Evolutionary conservation across 2,329 filamentous ascomycete genomes (phyloP), one percentile per base, ranked within the genome.

Genomic region (Alternaria triticina): DNA sequence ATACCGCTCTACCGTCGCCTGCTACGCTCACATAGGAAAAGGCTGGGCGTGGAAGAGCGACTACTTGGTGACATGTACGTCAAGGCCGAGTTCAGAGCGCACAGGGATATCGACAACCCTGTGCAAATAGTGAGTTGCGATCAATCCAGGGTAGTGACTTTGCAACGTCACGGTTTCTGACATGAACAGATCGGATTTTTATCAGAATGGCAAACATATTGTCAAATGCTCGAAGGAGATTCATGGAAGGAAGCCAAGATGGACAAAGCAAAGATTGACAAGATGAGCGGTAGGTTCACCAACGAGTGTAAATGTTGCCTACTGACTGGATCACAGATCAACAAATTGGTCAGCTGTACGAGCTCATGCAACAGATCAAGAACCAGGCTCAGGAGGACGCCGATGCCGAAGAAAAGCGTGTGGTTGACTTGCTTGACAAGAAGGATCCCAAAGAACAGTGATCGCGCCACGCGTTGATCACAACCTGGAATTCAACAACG

Each of bases 191-290:
- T 98, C 73, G 96, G 95, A 2, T 99, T 99, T 80, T 85, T 99
- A 71, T 95, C 92, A 0, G 94, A 98, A 80, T 99, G 95, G 95
- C 96, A 99, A 80, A 83, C 93, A 56, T 99, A 98, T 77, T 94
- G 94, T 2, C 95, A 99, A 78, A 90, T 93, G 77, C 83, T 99
- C 15, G 95, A 98, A 76, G 95, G 94, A 0, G 91, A 97, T 57
- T 80, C 86, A 0, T 98, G 96, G 96, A 85, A 87, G 63, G 95
- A 91, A 1, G 92, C 93, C 67, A 95, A 90, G 78, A 86, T 98
- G 78, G 95, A 98, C 68, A 88, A 88, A 70, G 84, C 83, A 1
- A 97, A 97, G 81, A 84, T 98, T 59, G 90, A 93, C 64, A 97
- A 97, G 81, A 92, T 98, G 93, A 98, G 92, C 79, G 94, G 94